Evolutionary conservation across 441 rosid genomes (phyloP).

Genomic region (Gossypium trilobum): DNA sequence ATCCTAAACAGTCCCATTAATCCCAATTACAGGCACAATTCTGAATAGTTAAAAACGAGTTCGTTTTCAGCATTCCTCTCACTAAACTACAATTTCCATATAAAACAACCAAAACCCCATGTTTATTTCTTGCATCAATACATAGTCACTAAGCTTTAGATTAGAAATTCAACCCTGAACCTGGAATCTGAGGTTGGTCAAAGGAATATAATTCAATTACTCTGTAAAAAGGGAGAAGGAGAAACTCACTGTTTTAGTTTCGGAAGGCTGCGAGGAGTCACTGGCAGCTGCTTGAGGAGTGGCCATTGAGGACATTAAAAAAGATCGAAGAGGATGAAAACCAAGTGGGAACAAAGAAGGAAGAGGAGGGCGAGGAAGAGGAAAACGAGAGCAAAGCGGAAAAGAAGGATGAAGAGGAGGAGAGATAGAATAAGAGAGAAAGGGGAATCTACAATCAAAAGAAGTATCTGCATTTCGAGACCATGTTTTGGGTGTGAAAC

Average conservation of each 20-base stretch:
- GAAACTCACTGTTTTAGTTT: conserved; percentile 41
- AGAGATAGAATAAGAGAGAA: conserved; percentile 19
- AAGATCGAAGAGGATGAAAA: conserved; percentile 26
- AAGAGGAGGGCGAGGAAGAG: conserved; percentile 23
- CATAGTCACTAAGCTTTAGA: background rate
- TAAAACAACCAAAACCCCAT: background rate
- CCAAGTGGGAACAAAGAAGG: conserved; percentile 32
- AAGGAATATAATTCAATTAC: background rate
- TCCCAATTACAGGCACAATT: background rate
- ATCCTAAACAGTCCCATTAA: background rate
- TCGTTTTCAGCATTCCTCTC: background rate
- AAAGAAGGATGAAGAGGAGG: conserved; percentile 23
- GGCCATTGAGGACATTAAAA: conserved; percentile 28
- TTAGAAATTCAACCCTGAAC: background rate
- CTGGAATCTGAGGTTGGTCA: background rate
- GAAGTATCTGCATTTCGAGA: background rate
- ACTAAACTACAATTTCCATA: background rate
- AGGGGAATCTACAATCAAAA: conserved; percentile 15
- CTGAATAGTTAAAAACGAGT: background rate
- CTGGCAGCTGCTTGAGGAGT: conserved; percentile 23
- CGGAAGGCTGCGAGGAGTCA: conserved; percentile 29
- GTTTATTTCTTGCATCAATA: background rate
- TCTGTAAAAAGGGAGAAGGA: too few species aligned
- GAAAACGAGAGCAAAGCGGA: conserved; percentile 21
- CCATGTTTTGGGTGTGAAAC: background rate